Evolutionary conservation across 148 eudicot species (phyloP), one percentile per base, ranked within the genome.

Genomic region (Agrostemma githago): DNA sequence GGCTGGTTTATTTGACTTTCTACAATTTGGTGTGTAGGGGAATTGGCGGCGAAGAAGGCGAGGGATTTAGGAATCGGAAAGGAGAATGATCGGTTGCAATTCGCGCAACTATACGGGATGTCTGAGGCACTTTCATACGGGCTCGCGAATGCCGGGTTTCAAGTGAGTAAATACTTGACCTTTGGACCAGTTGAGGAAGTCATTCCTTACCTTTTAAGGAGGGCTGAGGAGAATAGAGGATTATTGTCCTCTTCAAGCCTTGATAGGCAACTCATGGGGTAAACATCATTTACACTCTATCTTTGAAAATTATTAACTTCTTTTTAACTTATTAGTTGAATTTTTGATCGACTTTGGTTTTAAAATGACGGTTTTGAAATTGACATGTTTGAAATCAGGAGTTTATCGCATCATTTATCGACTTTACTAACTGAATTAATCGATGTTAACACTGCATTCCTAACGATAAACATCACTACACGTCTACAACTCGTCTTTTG

Each of bases 71-170:
- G 96, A 11, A 86, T 94, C 21, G 82, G 79, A 21, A 84, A 77
- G 70, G 87, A 83, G 11, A 87, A 79, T 39, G 77, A 79, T 6
- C 81, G 82, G 83, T 81, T 94, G 66, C 91, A 92, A 59, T 94
- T 91, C 73, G 98, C 98, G 6, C 97, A 92, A 65, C 79, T 91
- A 1, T 94, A 94, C 74, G 98, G 97, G 53, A 94, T 94, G 98
- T 85, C 98, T 0, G 97, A 94, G 42, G 87, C 89, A 6, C 79
- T 94, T 11, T 87, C 97, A 1, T 90, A 78, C 62, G 89, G 91
- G 0, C 78, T 94, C 26, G 86, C 78, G 65, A 94, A 94, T 74
- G 98, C 91, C 12, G 98, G 98, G 21, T 94, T 94, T 80, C 86
- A 83, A 77, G 98, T 94, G 9, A 94, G 96, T 82, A 94, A 94